These are phyloP conservation scores for Pecoramyces ruminantium DNA, from an alignment of 192 early-diverging fungal genomes.

Conservation along the genomic window DNA sequence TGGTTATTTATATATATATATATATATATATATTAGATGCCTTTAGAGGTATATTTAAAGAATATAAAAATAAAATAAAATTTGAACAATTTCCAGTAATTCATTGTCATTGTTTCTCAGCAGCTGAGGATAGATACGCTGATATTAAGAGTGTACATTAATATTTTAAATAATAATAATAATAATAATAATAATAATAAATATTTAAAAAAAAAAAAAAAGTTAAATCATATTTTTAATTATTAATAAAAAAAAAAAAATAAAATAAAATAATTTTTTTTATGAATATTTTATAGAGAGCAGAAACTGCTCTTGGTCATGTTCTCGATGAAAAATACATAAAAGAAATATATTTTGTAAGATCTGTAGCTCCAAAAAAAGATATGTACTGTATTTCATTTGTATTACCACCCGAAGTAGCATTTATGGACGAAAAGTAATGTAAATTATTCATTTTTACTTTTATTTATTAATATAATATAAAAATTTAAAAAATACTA, in stretches of 20 bases:
- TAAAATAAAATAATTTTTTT: constrained; percentile 4
- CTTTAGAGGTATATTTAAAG: constrained; percentile 63
- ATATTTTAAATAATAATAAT: not conserved
- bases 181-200: too few species aligned
- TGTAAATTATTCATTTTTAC: not conserved
- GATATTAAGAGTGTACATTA: constrained; percentile 1
- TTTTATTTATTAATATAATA: too few species aligned
- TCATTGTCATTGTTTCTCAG: constrained; percentile 92
- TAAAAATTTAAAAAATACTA: too few species aligned
- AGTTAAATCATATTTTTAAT: too few species aligned
- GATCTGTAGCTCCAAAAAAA: constrained; percentile 94
- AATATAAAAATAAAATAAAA: constrained; percentile 20
- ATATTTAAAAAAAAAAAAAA: too few species aligned
- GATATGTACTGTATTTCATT: constrained; percentile 96
- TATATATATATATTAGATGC: constrained; percentile 35
- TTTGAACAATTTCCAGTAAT: constrained; percentile 56
- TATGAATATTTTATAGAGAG: constrained; percentile 33
- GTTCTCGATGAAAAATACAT: constrained; percentile 12
- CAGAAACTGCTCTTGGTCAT: constrained; percentile 25
- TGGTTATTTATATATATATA: not conserved
- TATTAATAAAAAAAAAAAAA: constrained; percentile 15
- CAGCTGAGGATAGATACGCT: constrained; percentile 40
- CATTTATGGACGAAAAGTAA: constrained; percentile 23
- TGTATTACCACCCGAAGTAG: constrained; percentile 54
- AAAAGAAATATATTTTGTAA: constrained; percentile 55